Base-by-base conservation (phyloP, 140 eudicot species). In the Flaveria floridana region DNA sequence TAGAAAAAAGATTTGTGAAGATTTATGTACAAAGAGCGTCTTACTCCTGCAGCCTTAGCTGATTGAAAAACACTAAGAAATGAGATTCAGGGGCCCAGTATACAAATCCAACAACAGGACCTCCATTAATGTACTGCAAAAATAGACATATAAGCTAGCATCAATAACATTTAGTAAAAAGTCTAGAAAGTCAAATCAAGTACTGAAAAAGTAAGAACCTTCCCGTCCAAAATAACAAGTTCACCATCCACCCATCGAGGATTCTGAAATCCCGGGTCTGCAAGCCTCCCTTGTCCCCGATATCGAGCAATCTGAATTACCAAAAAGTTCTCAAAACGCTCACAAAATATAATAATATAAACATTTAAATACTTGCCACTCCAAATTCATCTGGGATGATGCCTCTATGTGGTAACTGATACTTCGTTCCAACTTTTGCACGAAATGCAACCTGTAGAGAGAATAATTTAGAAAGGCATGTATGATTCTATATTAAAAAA, bases 161-260 rank as follows among this genome's bases (percentile, higher is more conserved):
- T 56, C n/a, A 66, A 64, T 65, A 34, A 76, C 56, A 67, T 39
- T 14, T 14, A 76, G 68, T 23, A 15, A 16, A 51, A 42, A 59
- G 26, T 55, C 59, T 51, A 57, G 48, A 13, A 34, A 28, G 13
- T 30, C 7, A 48, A 47, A 52, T 51, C 50, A 46, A 28, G 46
- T 48, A 65, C 21, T 52, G 30, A 55, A 50, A 73, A 77, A 61
- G 37, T 13, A n/a, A 7, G 47, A 76, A 94, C 99, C 99, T 94
- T 94, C 76, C 99, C 99, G 65, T 94, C 99, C 72, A 94, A 78
- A 48, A 94, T 87, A 79, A 94, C 95, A 71, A 94, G 95, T 84
- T 94, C 99, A 63, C 99, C 99, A 78, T 94, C 97, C 34, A 94
- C 97, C 99, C 99, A 94, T 81, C 91, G 84, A 73, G 99, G 96